Conservation (phyloP, 108 stramenopile species). For the Cyclotella atomus region DNA sequence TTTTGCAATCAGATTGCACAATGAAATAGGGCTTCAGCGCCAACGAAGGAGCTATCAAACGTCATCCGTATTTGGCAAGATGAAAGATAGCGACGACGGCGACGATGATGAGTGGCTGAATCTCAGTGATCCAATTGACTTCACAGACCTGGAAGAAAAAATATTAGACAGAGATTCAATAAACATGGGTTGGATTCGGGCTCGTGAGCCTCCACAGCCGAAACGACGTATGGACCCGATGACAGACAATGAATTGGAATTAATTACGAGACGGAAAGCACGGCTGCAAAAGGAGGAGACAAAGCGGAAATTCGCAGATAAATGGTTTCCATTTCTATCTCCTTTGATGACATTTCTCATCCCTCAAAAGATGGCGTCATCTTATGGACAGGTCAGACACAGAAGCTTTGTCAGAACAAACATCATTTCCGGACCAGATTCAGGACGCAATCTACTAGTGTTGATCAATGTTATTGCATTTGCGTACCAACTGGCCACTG, state of each 20-base stretch:
- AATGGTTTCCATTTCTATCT: conserved; percentile 37
- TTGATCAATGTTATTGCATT: conserved; percentile 52
- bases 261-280: conserved; percentile 19
- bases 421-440: conserved; percentile 24
- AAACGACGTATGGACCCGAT: conserved; percentile 12
- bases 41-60: too few species aligned
- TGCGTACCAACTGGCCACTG: conserved; percentile 64
- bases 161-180: conserved; percentile 27
- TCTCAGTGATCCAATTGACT: conserved; percentile 22
- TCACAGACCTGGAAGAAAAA: conserved; percentile 32
- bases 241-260: conserved; percentile 35
- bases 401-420: background rate
- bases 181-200: conserved; percentile 33
- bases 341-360: conserved; percentile 29
- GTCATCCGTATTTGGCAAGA: background rate
- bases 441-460: conserved; percentile 46
- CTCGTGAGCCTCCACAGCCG: conserved; percentile 21
- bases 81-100: background rate
- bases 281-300: conserved; percentile 16
- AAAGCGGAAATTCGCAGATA: conserved; percentile 2
- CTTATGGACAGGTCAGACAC: background rate
- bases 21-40: too few species aligned
- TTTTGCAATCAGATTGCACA: too few species aligned
- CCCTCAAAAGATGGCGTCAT: conserved; percentile 1
- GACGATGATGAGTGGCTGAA: conserved; percentile 3